Conservation (phyloP, 202 grass and related monocot genomes). For the Panicum virgatum region DNA sequence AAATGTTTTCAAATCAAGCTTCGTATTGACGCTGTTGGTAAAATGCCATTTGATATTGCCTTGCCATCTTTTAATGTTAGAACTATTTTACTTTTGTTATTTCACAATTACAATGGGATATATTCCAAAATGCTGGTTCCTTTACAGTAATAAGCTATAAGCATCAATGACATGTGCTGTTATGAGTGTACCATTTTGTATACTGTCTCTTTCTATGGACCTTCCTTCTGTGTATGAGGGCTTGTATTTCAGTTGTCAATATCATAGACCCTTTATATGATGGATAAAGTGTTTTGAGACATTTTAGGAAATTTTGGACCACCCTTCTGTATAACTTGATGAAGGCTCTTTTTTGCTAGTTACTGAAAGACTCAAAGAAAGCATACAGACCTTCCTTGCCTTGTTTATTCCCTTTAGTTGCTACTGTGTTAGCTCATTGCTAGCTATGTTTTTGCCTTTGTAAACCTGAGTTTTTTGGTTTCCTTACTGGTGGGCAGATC, state of each 20-base stretch:
- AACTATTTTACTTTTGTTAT: neutral
- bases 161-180: too few species aligned
- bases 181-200: too few species aligned
- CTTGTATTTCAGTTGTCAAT: too few species aligned
- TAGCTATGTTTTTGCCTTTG: neutral
- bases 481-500: neutral
- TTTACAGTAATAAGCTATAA: neutral
- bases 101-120: neutral
- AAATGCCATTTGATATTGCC: neutral
- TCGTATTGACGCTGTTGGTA: neutral
- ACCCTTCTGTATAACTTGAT: too few species aligned
- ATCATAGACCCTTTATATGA: too few species aligned
- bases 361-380: too few species aligned
- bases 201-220: too few species aligned
- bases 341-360: neutral
- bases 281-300: too few species aligned
- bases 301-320: too few species aligned
- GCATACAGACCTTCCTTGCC: neutral
- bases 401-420: conserved; percentile 6
- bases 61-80: neutral
- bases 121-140: neutral
- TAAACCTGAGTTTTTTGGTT: neutral
- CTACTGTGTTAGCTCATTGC: neutral
- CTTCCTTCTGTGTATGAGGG: neutral
- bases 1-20: too few species aligned